phyloP scores from a whole-genome alignment of 495 filamentous ascomycete species.

The Penicillium taxi region DNA sequence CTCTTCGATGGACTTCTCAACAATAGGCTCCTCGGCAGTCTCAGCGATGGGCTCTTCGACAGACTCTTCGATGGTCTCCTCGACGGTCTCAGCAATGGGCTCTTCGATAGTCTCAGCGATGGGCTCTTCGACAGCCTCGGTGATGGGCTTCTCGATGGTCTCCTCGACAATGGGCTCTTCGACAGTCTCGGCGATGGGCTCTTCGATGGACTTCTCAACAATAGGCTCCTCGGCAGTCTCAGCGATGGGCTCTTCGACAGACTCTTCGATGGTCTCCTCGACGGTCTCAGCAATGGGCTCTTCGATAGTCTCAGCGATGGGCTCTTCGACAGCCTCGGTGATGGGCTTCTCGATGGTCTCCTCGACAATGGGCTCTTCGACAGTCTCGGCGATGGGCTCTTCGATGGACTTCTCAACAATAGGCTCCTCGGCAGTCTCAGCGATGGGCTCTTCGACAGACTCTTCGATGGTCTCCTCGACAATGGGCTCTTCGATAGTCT shows the following conservation, averaged over 20 bases:
- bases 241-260: neutral
- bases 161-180: neutral
- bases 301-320: neutral
- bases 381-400: conserved; percentile 2
- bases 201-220: neutral
- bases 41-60: conserved; percentile 9
- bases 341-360: conserved; percentile 1
- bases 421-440: neutral
- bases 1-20: conserved; percentile 4
- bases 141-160: conserved; percentile 1
- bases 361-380: conserved; percentile 1
- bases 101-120: neutral
- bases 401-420: neutral
- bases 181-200: neutral
- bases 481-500: neutral
- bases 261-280: neutral
- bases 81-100: conserved; percentile 1
- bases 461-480: neutral
- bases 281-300: neutral
- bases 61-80: conserved; percentile 3
- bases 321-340: neutral
- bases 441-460: neutral
- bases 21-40: conserved; percentile 1
- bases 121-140: neutral
- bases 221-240: neutral